phyloP scores from a whole-genome alignment of 2,329 filamentous ascomycete species.

The Pseudogymnoascus sp. region DNA sequence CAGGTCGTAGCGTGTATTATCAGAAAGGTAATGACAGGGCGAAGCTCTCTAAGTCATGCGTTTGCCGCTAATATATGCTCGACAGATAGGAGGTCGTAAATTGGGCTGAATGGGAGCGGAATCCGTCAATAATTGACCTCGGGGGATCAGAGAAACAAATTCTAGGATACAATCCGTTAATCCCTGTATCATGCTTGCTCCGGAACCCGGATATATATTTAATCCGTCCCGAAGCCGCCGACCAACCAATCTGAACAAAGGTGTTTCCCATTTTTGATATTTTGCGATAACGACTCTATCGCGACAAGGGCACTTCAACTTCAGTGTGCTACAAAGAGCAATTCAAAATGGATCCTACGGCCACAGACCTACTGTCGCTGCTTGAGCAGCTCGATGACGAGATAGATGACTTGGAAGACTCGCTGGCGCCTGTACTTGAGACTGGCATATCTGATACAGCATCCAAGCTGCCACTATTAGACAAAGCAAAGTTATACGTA shows the following conservation, averaged over 20 bases:
- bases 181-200: background rate
- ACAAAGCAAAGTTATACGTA: conserved; percentile 92
- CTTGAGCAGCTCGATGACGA: conserved; percentile 59
- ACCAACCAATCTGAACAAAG: conserved; percentile 6
- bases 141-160: conserved; percentile 8
- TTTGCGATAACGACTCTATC: conserved; percentile 7
- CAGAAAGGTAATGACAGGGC: conserved; percentile 5
- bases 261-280: conserved; percentile 3
- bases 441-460: conserved; percentile 59
- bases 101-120: background rate
- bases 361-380: conserved; percentile 21
- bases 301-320: conserved; percentile 2
- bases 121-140: conserved; percentile 5
- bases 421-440: conserved; percentile 65
- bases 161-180: conserved; percentile 6
- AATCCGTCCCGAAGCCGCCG: background rate
- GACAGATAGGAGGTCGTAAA: background rate
- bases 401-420: conserved; percentile 70
- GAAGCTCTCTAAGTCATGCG: background rate
- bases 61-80: conserved; percentile 1
- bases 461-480: conserved; percentile 78
- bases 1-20: background rate
- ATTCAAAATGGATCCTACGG: conserved; percentile 35
- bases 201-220: background rate
- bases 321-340: background rate